Conservation (phyloP, 2,329 filamentous ascomycete species). For the Diaporthe citri region DNA sequence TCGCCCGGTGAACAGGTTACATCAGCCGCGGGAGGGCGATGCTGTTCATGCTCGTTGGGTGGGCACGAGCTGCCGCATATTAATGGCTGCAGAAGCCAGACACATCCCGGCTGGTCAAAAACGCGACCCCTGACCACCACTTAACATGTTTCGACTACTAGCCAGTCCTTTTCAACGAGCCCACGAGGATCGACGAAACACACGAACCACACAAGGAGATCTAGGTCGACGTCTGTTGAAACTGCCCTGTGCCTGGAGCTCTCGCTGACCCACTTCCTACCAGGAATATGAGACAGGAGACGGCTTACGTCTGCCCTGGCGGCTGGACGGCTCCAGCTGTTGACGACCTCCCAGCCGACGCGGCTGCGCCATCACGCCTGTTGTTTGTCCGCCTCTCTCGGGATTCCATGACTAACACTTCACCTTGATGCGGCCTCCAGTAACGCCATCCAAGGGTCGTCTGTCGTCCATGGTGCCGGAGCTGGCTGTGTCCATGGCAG, state of each 20-base stretch:
- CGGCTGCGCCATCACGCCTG: constrained; percentile 9
- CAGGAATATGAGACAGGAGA: constrained; percentile 18
- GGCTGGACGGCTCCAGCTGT: not conserved
- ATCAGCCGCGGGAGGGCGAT: not conserved
- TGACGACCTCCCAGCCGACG: not conserved
- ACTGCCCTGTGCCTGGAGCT: not conserved
- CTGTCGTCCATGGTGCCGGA: not conserved
- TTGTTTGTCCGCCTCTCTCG: not conserved
- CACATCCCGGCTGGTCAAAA: not conserved
- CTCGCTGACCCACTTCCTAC: not conserved
- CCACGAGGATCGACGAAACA: not conserved
- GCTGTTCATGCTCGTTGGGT: not conserved
- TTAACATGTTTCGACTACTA: constrained; percentile 11
- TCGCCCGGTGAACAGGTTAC: not conserved
- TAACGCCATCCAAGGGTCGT: too few relatives aligned
- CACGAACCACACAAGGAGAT: not conserved
- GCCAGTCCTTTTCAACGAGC: constrained; percentile 5
- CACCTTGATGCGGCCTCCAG: not conserved
- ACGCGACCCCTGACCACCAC: not conserved
- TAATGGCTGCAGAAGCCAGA: constrained; percentile 3
- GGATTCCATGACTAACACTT: not conserved
- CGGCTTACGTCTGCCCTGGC: constrained; percentile 10
- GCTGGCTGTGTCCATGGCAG: constrained; percentile 7
- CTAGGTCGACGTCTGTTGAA: not conserved
- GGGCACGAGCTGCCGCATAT: constrained; percentile 10